Evolutionary conservation across 257 asterid genomes (phyloP).

Genomic region (Capsicum pubescens): DNA sequence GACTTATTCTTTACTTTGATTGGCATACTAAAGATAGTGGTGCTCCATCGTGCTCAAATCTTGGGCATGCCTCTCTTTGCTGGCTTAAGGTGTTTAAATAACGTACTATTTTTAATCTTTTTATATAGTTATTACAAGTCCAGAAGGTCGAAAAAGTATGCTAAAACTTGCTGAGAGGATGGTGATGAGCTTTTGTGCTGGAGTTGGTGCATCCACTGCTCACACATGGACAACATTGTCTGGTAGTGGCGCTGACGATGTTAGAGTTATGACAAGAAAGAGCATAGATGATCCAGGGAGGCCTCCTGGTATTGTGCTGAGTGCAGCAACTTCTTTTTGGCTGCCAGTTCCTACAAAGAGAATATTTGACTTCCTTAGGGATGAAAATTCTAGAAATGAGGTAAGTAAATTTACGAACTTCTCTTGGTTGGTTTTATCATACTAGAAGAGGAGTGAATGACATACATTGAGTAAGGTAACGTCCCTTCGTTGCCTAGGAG

Average conservation of each 20-base stretch:
- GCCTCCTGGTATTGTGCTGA: conserved; percentile 64
- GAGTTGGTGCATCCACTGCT: conserved; percentile 65
- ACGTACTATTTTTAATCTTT: background rate
- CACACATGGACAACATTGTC: conserved; percentile 64
- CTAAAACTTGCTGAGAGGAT: conserved; percentile 61
- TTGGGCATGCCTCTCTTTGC: background rate
- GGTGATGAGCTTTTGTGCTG: conserved; percentile 63
- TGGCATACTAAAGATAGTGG: background rate
- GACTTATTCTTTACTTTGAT: background rate
- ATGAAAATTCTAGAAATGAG: conserved; percentile 61
- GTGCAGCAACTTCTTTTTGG: conserved; percentile 73
- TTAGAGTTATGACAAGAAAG: conserved; percentile 61
- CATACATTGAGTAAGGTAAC: too few species aligned
- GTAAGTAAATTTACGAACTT: conserved; percentile 28
- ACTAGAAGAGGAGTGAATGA: too few species aligned
- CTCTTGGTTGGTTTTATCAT: too few species aligned
- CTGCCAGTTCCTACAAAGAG: conserved; percentile 54
- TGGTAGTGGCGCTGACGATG: conserved; percentile 60
- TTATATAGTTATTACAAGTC: conserved; percentile 50
- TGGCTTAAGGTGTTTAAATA: background rate
- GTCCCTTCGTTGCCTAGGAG: too few species aligned
- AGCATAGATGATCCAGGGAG: conserved; percentile 66
- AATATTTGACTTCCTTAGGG: conserved; percentile 58
- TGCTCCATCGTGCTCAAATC: background rate
- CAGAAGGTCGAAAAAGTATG: conserved; percentile 57